Evolutionary conservation across 306 rosid species (phyloP).

Genomic region (Castanopsis chinensis): DNA sequence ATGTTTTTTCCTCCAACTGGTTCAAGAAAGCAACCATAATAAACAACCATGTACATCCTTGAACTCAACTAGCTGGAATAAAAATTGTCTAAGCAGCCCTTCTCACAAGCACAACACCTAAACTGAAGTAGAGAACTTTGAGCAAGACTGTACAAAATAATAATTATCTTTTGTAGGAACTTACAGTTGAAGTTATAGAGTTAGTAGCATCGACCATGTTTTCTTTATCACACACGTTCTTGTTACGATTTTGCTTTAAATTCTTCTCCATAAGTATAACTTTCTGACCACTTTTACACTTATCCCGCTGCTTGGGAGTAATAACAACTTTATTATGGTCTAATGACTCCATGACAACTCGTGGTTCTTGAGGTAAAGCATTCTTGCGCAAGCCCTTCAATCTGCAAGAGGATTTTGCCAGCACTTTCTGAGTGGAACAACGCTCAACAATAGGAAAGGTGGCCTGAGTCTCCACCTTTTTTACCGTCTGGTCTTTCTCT

Average conservation of each 20-base stretch:
- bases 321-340: slow-evolving; percentile 20
- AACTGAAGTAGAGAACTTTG: no score
- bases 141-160: background rate
- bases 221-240: background rate
- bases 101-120: no score
- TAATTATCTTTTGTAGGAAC: background rate
- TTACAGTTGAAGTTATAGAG: slow-evolving; percentile 39
- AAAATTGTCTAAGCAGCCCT: no score
- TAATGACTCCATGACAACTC: slow-evolving; percentile 30
- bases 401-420: slow-evolving; percentile 22
- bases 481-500: slow-evolving; percentile 25
- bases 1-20: no score
- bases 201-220: no score
- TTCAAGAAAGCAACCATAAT: no score
- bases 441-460: slow-evolving; percentile 5
- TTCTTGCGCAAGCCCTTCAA: slow-evolving; percentile 31
- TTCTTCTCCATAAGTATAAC: slow-evolving; percentile 16
- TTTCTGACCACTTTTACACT: slow-evolving; percentile 31
- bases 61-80: no score
- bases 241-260: slow-evolving; percentile 29
- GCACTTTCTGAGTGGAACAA: slow-evolving; percentile 29
- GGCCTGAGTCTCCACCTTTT: slow-evolving; percentile 23
- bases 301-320: slow-evolving; percentile 24
- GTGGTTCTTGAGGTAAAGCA: slow-evolving; percentile 15
- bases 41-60: no score